A percentile compares a stretch with the other conserved stretches of the same genome.
Conservation (phyloP, 106 monocot genomes). For the Acorus calamus region DNA sequence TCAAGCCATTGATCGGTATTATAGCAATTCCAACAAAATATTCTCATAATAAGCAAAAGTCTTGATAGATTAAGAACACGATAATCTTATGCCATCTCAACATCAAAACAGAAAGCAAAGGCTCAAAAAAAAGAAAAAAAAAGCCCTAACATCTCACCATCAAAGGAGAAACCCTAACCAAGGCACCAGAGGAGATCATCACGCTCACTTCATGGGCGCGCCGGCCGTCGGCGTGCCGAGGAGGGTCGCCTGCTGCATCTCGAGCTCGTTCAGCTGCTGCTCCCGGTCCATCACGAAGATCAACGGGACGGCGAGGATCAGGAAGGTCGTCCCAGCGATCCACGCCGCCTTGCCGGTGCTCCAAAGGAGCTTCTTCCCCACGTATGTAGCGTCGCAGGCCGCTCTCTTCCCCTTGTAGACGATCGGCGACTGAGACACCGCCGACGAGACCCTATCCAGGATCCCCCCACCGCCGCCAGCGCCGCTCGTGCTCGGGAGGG, state of each 20-base stretch:
- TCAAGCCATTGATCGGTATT: no score
- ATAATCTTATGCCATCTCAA: no score
- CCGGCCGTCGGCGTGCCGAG: constrained; percentile 44
- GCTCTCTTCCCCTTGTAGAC: constrained; percentile 40
- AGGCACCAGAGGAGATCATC: no score
- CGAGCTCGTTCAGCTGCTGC: constrained; percentile 62
- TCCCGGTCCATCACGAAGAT: constrained; percentile 83
- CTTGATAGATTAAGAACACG: no score
- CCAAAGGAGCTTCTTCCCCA: constrained; percentile 55
- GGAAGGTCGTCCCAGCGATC: constrained; percentile 82
- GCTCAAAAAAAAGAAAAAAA: no score
- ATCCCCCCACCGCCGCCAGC: constrained; percentile 18
- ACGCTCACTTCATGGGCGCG: neutral
- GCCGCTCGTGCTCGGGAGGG: constrained; percentile 6
- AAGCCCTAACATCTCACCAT: no score
- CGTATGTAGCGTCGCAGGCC: constrained; percentile 31
- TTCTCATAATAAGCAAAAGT: no score
- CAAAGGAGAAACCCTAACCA: no score
- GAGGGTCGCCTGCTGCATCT: constrained; percentile 72
- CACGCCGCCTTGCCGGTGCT: constrained; percentile 81
- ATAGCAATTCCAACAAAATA: no score
- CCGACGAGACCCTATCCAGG: constrained; percentile 25
- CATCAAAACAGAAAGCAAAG: no score
- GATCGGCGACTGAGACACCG: constrained; percentile 41
- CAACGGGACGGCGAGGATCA: constrained; percentile 67